phyloP scores from a whole-genome alignment of 2,329 filamentous ascomycete species.

The Fusarium proliferatum region DNA sequence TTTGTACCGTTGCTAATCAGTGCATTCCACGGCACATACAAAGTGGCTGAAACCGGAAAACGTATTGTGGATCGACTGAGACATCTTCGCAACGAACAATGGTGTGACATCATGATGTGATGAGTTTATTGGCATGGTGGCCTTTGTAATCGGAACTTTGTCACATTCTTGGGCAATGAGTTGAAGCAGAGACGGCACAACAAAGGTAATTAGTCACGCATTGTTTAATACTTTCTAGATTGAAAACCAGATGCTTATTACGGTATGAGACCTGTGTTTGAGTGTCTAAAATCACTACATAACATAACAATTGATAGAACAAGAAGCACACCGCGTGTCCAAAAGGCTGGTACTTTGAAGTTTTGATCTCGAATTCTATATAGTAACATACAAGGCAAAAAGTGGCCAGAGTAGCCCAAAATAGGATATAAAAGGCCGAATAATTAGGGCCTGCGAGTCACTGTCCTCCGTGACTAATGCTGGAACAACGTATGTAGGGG shows the following conservation, averaged over 20 bases:
- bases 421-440: background rate
- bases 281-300: background rate
- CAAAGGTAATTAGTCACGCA: background rate
- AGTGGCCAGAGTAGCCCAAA: accelerated
- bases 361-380: background rate
- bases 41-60: background rate
- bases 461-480: background rate
- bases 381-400: background rate
- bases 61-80: accelerated
- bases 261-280: background rate
- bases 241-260: accelerated
- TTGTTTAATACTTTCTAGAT: accelerated
- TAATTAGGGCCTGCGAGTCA: background rate
- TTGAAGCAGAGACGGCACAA: background rate
- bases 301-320: accelerated
- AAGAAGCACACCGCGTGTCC: too few species aligned
- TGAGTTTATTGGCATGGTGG: accelerated
- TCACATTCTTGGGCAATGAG: background rate
- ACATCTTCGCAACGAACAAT: background rate
- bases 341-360: too few species aligned
- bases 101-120: background rate
- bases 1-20: background rate
- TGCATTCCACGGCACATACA: background rate
- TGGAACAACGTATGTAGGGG: background rate
- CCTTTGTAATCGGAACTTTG: accelerated